Base-by-base conservation (phyloP, 2,329 filamentous ascomycete genomes). In the Ophiocordyceps robertsii region DNA sequence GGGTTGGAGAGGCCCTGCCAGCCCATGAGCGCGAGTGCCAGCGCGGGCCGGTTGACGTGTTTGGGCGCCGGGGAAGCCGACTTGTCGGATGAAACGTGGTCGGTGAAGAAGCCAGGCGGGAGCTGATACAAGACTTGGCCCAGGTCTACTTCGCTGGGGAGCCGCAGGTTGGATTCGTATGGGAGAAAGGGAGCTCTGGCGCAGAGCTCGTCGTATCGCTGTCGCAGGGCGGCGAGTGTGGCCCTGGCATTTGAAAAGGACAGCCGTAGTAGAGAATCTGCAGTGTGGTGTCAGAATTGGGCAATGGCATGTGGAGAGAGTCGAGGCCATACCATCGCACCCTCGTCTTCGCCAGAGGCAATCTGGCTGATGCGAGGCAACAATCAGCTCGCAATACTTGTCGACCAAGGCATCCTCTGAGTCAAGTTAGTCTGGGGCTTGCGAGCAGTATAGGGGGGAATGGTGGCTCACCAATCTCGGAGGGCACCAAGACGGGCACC, bases 331-430 rank as follows among this genome's bases (percentile, higher is more conserved):
- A 86, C 83, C 80, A 61, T 94, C 88, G 58, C 89, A 95, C n/a
- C 87, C 88, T 46, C 78, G 78, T 57, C 78, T 84, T 52, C 79
- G 77, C 92, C 90, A 98, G 16, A 92, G 69, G 56, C 90, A 98
- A 47, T 79, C 80, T 41, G 87, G 80, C 27, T 80, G 73, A 57
- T 98, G 90, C 2, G 80, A 83, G 21, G 77, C 71, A 13, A 84
- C 64, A 41, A 95, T 81, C 46, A 90, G 67, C 40, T 79, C 76
- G 19, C 68, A 69, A 56, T 94, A 95, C 54, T 82, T 81, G 38
- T 84, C 75, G 8, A 92, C 80, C 41, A 96, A 66, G 14, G 77
- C 82, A 30, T 80, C 67, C 54, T 77, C 75, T 66, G 43, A 24
- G 10, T 31, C 14, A 13, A 24, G 40, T 61, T 40, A 58, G 53